Conservation (phyloP, 192 early-diverging fungal genomes). For the Rhizoclosmatium sp. region DNA sequence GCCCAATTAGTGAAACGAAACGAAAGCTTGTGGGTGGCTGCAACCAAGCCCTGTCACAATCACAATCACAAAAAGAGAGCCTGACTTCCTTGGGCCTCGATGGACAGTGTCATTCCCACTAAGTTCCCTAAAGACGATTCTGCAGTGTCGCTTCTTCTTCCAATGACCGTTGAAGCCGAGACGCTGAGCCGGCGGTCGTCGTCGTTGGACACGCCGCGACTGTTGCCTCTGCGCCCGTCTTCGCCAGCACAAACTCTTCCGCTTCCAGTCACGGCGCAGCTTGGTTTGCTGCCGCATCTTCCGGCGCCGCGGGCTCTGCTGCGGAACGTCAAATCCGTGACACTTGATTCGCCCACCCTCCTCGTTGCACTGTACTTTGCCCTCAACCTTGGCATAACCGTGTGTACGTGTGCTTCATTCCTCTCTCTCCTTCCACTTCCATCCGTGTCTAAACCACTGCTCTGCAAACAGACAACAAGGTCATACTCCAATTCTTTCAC, state of each 20-base stretch:
- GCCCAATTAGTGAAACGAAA: too few species aligned
- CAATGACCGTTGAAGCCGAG: too few species aligned
- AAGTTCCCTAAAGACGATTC: neutral
- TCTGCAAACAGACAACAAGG: constrained; percentile 78
- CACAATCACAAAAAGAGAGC: too few species aligned
- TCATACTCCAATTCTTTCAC: constrained; percentile 73
- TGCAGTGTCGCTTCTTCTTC: too few species aligned
- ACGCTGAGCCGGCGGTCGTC: too few species aligned
- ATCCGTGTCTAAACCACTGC: constrained; percentile 49
- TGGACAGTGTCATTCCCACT: too few species aligned
- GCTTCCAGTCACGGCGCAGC: neutral
- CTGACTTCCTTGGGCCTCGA: too few species aligned
- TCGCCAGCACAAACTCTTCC: neutral
- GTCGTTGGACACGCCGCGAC: neutral
- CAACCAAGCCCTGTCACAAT: too few species aligned
- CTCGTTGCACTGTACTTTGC: constrained; percentile 73
- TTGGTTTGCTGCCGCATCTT: neutral
- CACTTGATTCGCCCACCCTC: constrained; percentile 12
- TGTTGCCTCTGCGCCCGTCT: neutral
- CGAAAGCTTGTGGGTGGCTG: too few species aligned
- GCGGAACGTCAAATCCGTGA: neutral
- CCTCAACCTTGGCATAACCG: constrained; percentile 78
- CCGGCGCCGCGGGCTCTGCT: neutral
- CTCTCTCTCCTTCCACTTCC: neutral
- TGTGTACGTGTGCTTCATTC: constrained; percentile 50